Evolutionary conservation across 257 asterid species (phyloP).

Genomic region (Lantana camara): DNA sequence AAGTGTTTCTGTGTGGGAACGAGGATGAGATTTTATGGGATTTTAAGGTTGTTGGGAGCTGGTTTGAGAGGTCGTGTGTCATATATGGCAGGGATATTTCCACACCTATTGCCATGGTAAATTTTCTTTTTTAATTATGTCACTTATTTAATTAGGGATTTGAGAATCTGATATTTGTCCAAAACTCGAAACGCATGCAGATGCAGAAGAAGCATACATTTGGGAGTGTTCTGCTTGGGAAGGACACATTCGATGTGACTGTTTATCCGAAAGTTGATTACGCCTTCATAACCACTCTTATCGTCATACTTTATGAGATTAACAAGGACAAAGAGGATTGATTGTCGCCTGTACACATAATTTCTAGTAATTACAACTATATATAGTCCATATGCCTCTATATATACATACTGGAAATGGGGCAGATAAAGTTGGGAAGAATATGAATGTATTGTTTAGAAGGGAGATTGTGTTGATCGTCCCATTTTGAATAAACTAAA

Average conservation of each 20-base stretch:
- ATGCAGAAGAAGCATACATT: slow-evolving; percentile 46
- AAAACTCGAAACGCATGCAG: slow-evolving; percentile 30
- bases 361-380: background rate
- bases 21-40: slow-evolving; percentile 33
- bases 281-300: slow-evolving; percentile 46
- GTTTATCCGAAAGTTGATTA: slow-evolving; percentile 42
- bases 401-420: no score
- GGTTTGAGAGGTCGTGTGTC: slow-evolving; percentile 49
- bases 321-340: slow-evolving; percentile 27
- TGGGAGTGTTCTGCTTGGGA: slow-evolving; percentile 39
- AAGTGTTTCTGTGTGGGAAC: slow-evolving; percentile 38
- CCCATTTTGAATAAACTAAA: no score
- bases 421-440: background rate
- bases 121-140: background rate
- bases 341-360: background rate
- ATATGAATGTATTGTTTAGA: background rate
- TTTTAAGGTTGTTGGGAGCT: slow-evolving; percentile 46
- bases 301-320: slow-evolving; percentile 48
- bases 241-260: slow-evolving; percentile 35
- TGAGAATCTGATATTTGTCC: no score
- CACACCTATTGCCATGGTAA: slow-evolving; percentile 50
- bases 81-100: slow-evolving; percentile 37
- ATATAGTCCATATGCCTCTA: no score
- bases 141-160: background rate
- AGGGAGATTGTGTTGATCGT: no score